Percentiles rank a stretch among this genome's conserved stretches.
phyloP scores from a whole-genome alignment of 768 basidiomycete genomes.

The Naematelia encephala region DNA sequence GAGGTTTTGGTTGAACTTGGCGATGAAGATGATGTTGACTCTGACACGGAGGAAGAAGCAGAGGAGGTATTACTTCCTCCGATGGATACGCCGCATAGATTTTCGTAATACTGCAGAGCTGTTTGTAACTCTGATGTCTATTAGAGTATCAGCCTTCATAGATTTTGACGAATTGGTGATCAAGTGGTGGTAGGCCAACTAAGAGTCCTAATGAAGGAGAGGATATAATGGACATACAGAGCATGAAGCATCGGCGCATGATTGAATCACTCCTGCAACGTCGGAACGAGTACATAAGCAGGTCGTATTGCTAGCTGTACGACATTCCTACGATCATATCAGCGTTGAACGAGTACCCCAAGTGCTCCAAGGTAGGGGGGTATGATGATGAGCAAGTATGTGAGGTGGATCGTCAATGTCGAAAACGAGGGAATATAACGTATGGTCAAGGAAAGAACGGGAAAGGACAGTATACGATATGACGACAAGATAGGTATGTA shows the following conservation, averaged over 20 bases:
- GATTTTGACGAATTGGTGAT: too few relatives aligned
- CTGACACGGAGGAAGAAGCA: not conserved
- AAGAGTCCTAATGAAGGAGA: too few relatives aligned
- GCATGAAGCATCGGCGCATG: not conserved
- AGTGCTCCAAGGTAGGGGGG: too few relatives aligned
- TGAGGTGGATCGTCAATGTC: too few relatives aligned
- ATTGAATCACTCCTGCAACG: not conserved
- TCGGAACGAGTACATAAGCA: not conserved
- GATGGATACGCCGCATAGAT: not conserved
- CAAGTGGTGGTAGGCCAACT: too few relatives aligned
- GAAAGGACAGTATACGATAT: too few relatives aligned
- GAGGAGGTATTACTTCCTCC: not conserved
- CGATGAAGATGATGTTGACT: not conserved
- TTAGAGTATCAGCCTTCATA: too few relatives aligned
- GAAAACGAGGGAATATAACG: too few relatives aligned
- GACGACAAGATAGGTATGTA: too few relatives aligned
- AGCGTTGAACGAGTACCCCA: too few relatives aligned
- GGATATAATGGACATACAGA: not conserved
- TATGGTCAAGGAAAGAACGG: too few relatives aligned
- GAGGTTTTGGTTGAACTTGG: not conserved
- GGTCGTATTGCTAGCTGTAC: not conserved
- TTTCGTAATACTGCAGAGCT: not conserved
- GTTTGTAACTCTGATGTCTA: not conserved
- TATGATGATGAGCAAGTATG: too few relatives aligned
- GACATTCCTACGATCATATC: not conserved